Evolutionary conservation across 352 stramenopile species (phyloP), one percentile per base, ranked within the genome.

Genomic region (Phytopythium cucurbitacearum): DNA sequence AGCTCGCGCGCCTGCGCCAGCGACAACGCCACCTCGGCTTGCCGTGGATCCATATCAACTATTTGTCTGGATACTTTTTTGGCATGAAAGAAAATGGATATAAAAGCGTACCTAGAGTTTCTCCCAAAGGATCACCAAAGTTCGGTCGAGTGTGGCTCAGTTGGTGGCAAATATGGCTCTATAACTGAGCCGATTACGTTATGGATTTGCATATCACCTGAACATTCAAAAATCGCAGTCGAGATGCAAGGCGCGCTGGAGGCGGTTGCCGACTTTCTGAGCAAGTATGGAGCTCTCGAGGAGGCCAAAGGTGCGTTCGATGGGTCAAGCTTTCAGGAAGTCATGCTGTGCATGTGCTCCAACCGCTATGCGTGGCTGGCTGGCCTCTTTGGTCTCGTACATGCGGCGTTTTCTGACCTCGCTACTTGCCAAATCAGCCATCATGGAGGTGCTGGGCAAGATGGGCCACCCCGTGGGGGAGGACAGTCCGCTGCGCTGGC

Each of bases 211-310:
- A n/a, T 28, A 28, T 28, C 21, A 28, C 21, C 21, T 28, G 21
- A 28, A 28, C 21, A 28, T 28, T 28, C 21, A 28, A 28, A 28
- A 28, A 28, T 28, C 21, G 4, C 40, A 0, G n/a, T 12, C 39
- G 52, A 15, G 34, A 84, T 83, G 75, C 69, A 46, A 36, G 62
- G 50, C 1, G 67, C 69, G 15, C 47, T 83, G 13, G 70, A 83
- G 49, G 57, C 61, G 3, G 77, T 80, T n/a, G 71, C 69, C 52
- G 70, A 84, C 53, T 86, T 82, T 56, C 50, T 86, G 48, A 60
- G 67, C 48, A 62, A 59, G 49, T 77, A 74, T 48, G 75, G 72
- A 41, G 72, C 70, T 12, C 44, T 77, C 15, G 62, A 81, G 38
- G 62, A 64, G 21, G 55, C 65, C 39, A 71, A 71, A 15, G 64